phyloP scores from a whole-genome alignment of 495 filamentous ascomycete species.

The Parachaetomium inaequale region DNA sequence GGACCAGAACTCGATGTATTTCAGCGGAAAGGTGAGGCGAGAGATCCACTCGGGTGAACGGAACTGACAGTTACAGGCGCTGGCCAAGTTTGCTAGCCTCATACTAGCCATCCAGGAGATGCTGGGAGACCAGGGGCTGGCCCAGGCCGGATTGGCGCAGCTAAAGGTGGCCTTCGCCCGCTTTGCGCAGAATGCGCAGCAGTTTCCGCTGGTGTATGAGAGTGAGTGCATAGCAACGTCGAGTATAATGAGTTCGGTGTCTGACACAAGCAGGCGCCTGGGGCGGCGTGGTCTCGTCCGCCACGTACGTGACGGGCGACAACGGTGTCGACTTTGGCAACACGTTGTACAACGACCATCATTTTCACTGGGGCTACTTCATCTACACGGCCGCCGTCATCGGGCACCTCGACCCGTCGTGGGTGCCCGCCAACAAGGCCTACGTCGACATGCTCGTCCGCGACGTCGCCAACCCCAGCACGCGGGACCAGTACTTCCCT shows the following conservation, averaged over 20 bases:
- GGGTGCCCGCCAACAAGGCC: conserved; percentile 67
- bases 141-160: conserved; percentile 58
- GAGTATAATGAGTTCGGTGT: neutral
- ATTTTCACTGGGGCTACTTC: conserved; percentile 91
- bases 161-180: conserved; percentile 73
- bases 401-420: conserved; percentile 70
- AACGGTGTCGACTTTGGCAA: conserved; percentile 75
- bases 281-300: conserved; percentile 81
- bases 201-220: conserved; percentile 77
- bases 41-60: neutral
- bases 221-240: conserved; percentile 35
- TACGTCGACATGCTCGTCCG: conserved; percentile 79
- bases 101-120: conserved; percentile 67
- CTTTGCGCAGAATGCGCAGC: conserved; percentile 73
- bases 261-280: conserved; percentile 46
- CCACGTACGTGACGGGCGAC: conserved; percentile 72
- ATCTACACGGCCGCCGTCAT: conserved; percentile 86
- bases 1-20: conserved; percentile 90
- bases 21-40: conserved; percentile 69
- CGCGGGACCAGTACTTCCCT: conserved; percentile 72
- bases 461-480: conserved; percentile 73
- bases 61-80: conserved; percentile 48
- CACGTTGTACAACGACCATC: conserved; percentile 90
- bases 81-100: conserved; percentile 80
- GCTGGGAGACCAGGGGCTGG: conserved; percentile 55